A percentile compares a stretch with the other conserved stretches of the same genome.
Conservation (phyloP, 305 asterid species). For the Nicotiana rustica region DNA sequence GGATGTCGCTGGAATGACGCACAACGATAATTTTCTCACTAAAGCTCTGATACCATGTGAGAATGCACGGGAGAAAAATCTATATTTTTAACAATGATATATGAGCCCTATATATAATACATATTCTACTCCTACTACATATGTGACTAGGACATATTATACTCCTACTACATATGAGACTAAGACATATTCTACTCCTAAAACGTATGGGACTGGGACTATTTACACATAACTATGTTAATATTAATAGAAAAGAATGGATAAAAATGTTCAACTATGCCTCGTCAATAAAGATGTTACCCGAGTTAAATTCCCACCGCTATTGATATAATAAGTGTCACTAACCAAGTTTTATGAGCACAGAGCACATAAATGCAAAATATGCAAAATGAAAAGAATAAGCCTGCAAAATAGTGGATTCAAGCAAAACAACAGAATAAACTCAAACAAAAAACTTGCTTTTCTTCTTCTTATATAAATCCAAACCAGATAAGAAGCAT, state of each 20-base stretch:
- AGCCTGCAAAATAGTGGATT: conserved; percentile 8
- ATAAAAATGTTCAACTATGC: not conserved
- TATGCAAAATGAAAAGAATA: conserved; percentile 25
- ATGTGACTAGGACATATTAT: too few relatives aligned
- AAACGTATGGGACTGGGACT: too few relatives aligned
- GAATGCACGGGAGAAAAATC: too few relatives aligned
- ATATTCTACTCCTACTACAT: too few relatives aligned
- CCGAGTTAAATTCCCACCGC: not conserved
- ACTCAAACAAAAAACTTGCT: not conserved
- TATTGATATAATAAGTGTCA: not conserved
- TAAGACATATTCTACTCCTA: too few relatives aligned
- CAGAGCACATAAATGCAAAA: not conserved
- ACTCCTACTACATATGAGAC: too few relatives aligned
- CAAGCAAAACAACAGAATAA: not conserved
- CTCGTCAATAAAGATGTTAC: not conserved
- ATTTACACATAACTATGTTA: too few relatives aligned
- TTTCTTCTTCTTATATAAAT: not conserved
- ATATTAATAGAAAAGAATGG: not conserved
- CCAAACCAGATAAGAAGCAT: conserved; percentile 12
- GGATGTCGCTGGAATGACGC: too few relatives aligned
- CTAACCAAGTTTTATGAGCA: conserved; percentile 15
- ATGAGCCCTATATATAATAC: too few relatives aligned
- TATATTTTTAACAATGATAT: too few relatives aligned
- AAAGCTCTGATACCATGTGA: too few relatives aligned
- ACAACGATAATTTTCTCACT: too few relatives aligned